A percentile compares a stretch with the other conserved stretches of the same genome.
Evolutionary conservation across 2,329 filamentous ascomycete genomes (phyloP).

Genomic region (Tolypocladium tundrense): DNA sequence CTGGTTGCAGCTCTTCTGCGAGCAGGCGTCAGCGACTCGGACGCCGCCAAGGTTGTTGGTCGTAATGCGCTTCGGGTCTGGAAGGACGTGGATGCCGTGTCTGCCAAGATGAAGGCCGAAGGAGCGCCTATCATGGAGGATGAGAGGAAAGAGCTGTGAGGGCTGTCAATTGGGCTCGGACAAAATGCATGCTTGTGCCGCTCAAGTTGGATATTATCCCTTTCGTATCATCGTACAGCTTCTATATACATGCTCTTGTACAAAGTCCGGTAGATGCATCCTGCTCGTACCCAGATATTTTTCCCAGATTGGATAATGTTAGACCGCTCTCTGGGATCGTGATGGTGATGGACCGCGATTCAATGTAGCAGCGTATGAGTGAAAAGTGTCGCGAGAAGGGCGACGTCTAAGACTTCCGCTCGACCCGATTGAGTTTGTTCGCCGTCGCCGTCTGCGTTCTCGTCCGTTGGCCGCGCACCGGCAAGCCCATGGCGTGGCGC

Average conservation of each 20-base stretch:
- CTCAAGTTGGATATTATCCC: conserved; percentile 2
- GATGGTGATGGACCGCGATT: not conserved
- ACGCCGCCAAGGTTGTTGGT: conserved; percentile 67
- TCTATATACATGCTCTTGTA: conserved; percentile 20
- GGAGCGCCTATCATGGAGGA: conserved; percentile 46
- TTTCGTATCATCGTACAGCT: conserved; percentile 15
- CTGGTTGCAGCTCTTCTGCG: conserved; percentile 65
- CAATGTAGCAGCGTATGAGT: not conserved
- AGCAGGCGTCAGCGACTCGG: conserved; percentile 61
- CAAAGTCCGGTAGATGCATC: conserved; percentile 5
- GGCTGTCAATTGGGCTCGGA: not conserved
- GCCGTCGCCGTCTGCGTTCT: conserved; percentile 59
- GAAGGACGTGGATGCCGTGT: conserved; percentile 66
- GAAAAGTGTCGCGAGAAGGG: not conserved
- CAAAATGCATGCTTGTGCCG: not conserved
- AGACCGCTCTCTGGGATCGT: not conserved
- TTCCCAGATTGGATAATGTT: not conserved
- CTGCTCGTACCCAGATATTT: not conserved
- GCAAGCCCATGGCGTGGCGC: conserved; percentile 85
- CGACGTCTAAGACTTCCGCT: conserved; percentile 20
- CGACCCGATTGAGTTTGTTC: conserved; percentile 50
- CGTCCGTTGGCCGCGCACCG: conserved; percentile 83
- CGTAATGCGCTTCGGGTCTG: conserved; percentile 78
- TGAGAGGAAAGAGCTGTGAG: conserved; percentile 16
- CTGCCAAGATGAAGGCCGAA: conserved; percentile 50